phyloP scores from a whole-genome alignment of 192 early-diverging fungal species.

The Coemansia aciculifera region DNA sequence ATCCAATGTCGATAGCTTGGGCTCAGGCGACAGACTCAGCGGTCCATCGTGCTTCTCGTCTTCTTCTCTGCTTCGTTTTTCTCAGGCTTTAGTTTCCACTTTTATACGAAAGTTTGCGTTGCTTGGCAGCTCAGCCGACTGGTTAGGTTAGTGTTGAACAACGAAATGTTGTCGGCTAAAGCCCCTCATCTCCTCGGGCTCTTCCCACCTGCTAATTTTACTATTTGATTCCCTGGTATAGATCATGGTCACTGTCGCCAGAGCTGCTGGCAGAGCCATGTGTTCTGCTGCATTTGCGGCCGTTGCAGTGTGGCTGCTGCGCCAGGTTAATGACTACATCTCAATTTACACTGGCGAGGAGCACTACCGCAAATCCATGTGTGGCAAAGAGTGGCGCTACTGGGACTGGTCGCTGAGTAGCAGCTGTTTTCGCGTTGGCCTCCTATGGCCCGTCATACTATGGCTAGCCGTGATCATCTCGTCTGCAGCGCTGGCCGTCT shows the following conservation, averaged over 20 bases:
- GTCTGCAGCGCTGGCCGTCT: background rate
- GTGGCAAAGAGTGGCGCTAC: background rate
- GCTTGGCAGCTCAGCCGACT: too few relatives aligned
- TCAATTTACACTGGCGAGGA: background rate
- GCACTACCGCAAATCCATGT: background rate
- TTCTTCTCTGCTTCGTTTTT: background rate
- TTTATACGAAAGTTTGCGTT: too few relatives aligned
- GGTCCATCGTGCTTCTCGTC: background rate
- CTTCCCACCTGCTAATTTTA: background rate
- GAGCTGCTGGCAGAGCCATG: background rate
- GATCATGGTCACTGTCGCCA: background rate
- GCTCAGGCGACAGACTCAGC: background rate
- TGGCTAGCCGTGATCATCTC: background rate
- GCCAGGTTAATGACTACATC: background rate
- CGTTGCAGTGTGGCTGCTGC: background rate
- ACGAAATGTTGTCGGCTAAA: too few relatives aligned
- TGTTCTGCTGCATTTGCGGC: background rate
- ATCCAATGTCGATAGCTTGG: background rate
- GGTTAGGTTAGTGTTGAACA: too few relatives aligned
- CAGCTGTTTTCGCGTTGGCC: conserved; percentile 17
- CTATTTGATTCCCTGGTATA: background rate
- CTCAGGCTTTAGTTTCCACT: too few relatives aligned
- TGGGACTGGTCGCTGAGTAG: conserved; percentile 19
- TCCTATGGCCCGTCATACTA: conserved; percentile 10
- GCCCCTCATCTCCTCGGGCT: too few relatives aligned